Conservation (phyloP, 2,329 filamentous ascomycete species). For the Arthroderma sp. region DNA sequence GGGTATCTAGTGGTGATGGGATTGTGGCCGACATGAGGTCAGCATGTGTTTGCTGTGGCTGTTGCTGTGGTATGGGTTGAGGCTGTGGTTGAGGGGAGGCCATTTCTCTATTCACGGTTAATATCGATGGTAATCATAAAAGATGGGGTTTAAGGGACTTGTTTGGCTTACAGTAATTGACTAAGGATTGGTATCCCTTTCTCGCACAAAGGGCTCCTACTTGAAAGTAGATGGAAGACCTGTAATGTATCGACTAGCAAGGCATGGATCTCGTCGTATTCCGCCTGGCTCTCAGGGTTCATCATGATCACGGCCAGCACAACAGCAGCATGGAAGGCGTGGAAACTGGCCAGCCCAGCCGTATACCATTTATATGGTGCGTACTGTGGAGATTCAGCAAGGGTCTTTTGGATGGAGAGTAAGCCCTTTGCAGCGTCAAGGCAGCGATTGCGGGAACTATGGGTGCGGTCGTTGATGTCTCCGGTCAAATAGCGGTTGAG, state of each 20-base stretch:
- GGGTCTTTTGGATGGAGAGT: constrained; percentile 24
- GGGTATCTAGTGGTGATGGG: background rate
- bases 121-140: too few species aligned
- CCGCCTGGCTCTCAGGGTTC: constrained; percentile 20
- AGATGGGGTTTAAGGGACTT: background rate
- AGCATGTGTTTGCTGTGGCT: background rate
- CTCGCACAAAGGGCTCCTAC: constrained; percentile 27
- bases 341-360: constrained; percentile 30
- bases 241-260: constrained; percentile 22
- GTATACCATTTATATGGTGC: constrained; percentile 32
- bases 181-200: constrained; percentile 27
- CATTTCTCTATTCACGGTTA: background rate
- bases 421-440: constrained; percentile 25
- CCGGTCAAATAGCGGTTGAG: constrained; percentile 25
- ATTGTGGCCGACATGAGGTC: background rate
- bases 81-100: constrained; percentile 1
- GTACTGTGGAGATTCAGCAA: constrained; percentile 24
- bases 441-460: constrained; percentile 23
- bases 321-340: constrained; percentile 32
- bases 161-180: constrained; percentile 23
- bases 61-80: background rate
- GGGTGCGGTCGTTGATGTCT: constrained; percentile 22
- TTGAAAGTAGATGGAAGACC: constrained; percentile 24
- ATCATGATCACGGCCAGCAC: constrained; percentile 22
- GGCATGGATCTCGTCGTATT: constrained; percentile 23